phyloP scores from a whole-genome alignment of 139 green algal species.

The Chlamydomonas sp. region DNA sequence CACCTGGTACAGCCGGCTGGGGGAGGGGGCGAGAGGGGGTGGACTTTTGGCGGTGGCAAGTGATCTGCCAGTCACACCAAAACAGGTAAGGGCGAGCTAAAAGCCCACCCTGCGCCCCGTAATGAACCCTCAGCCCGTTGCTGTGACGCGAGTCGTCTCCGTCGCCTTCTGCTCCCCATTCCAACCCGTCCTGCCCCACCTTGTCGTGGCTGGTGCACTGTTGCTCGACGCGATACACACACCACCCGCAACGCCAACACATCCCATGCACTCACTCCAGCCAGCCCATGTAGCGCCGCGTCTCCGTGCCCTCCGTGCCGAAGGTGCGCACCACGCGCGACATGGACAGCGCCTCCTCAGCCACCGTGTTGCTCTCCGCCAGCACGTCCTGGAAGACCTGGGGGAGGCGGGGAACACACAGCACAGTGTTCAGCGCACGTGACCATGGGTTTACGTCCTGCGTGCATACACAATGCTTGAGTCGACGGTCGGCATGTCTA shows the following conservation, averaged over 20 bases:
- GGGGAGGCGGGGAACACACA: not conserved
- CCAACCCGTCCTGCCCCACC: no score
- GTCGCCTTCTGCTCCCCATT: no score
- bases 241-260: not conserved
- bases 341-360: slow-evolving; percentile 73
- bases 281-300: slow-evolving; percentile 67
- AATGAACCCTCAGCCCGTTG: no score
- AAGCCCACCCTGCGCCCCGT: no score
- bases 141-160: no score
- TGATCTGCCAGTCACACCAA: not conserved
- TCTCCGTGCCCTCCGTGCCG: slow-evolving; percentile 79
- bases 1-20: slow-evolving; percentile 68
- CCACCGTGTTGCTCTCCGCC: slow-evolving; percentile 73
- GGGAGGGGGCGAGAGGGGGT: not conserved
- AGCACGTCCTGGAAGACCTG: slow-evolving; percentile 74
- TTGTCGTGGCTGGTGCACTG: no score
- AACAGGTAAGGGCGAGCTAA: not conserved
- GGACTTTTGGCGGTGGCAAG: no score
- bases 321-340: slow-evolving; percentile 80
- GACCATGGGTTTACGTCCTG: not conserved
- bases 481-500: no score
- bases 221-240: no score
- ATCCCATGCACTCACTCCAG: slow-evolving; percentile 54
- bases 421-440: not conserved
- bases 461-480: not conserved